phyloP scores from a whole-genome alignment of 2,329 filamentous ascomycete genomes.

The Onygena corvina region DNA sequence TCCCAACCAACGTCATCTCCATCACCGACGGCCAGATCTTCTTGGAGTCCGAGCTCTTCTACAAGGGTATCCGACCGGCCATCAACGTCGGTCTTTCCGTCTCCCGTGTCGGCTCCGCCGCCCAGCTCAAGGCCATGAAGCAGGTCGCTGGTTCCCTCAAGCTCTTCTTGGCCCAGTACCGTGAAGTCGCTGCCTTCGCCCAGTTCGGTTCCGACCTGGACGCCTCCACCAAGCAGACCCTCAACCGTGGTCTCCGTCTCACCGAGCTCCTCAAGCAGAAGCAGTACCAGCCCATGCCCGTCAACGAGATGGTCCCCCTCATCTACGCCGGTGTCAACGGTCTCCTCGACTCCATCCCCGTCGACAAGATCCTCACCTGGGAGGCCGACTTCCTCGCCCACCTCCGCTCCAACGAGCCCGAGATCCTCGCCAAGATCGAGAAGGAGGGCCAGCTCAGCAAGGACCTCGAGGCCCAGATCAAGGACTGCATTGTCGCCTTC shows the following conservation, averaged over 20 bases:
- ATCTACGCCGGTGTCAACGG: conserved; percentile 99
- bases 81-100: conserved; percentile 99
- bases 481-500: conserved; percentile 65
- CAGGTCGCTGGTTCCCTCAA: conserved; percentile 99
- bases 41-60: conserved; percentile 98
- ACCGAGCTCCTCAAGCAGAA: conserved; percentile 99
- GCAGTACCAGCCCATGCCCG: conserved; percentile 97
- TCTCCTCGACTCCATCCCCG: conserved; percentile 76
- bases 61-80: conserved; percentile 99
- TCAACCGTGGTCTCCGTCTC: conserved; percentile 94
- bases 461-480: conserved; percentile 55
- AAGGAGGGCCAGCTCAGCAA: conserved; percentile 95
- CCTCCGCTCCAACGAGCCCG: conserved; percentile 80
- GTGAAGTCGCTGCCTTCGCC: conserved; percentile 98
- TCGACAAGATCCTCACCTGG: conserved; percentile 83
- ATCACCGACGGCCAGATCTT: conserved; percentile 99
- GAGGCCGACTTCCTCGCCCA: conserved; percentile 88
- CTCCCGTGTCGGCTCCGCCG: conserved; percentile 98
- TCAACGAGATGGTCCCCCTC: conserved; percentile 99
- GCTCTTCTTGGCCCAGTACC: conserved; percentile 99
- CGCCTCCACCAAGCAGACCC: conserved; percentile 96
- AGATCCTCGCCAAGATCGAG: conserved; percentile 73
- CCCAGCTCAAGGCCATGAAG: conserved; percentile 99
- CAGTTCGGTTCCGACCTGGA: conserved; percentile 99
- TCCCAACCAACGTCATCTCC: conserved; percentile 99